These are phyloP conservation scores for Chrysopogon serrulatus DNA, from an alignment of 176 grass and related monocot genomes.

Conservation along the genomic window DNA sequence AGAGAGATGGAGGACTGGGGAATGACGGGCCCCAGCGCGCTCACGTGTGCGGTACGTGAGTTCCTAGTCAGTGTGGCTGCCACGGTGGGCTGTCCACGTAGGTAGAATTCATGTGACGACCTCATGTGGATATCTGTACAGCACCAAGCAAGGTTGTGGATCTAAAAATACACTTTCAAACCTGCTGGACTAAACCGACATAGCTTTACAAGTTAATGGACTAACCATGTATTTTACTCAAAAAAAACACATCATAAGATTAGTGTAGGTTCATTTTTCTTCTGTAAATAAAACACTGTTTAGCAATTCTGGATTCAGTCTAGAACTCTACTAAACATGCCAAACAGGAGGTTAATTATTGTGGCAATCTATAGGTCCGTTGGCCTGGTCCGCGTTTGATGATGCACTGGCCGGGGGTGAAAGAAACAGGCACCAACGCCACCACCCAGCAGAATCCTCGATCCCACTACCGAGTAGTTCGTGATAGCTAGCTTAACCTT, in stretches of 20 bases:
- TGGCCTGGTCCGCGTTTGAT: neutral
- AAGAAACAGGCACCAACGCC: conserved; percentile 30
- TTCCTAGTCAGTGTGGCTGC: no score
- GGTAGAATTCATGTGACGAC: no score
- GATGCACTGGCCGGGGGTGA: neutral
- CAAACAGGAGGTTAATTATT: neutral
- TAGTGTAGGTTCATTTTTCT: neutral
- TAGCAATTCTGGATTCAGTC: neutral
- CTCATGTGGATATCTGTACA: no score
- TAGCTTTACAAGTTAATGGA: no score
- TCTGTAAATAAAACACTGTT: neutral
- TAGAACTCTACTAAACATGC: neutral
- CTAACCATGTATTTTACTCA: no score
- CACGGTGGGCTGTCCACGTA: no score
- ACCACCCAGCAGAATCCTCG: conserved; percentile 20
- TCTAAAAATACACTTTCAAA: no score
- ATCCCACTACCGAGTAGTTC: conserved; percentile 15
- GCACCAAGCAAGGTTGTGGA: no score
- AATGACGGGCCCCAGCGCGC: no score
- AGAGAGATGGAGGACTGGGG: no score
- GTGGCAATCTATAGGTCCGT: neutral
- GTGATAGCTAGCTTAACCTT: conserved; percentile 1
- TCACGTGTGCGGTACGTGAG: no score
- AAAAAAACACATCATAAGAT: neutral
- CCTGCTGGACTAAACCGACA: no score